Percentiles rank a stretch among this genome's conserved stretches.
Evolutionary conservation across 495 filamentous ascomycete genomes (phyloP).

Genomic region (Penicillium egyptiacum): DNA sequence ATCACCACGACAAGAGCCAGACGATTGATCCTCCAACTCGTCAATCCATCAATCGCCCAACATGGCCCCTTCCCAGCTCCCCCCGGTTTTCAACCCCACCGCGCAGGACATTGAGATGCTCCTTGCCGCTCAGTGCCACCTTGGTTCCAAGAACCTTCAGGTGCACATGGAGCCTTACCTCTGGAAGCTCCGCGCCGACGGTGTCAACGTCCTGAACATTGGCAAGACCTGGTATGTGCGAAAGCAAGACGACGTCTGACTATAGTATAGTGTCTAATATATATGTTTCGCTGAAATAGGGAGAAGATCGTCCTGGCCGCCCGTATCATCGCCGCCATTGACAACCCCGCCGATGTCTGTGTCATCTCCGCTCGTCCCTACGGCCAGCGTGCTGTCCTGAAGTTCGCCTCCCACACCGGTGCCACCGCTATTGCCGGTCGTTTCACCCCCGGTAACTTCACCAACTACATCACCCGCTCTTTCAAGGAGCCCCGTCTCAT

Average conservation of each 20-base stretch:
- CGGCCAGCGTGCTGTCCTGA: slow-evolving; percentile 97
- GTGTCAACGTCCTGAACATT: slow-evolving; percentile 98
- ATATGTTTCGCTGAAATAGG: slow-evolving; percentile 53
- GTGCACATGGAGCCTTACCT: slow-evolving; percentile 99
- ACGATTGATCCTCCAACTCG: slow-evolving; percentile 55
- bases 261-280: slow-evolving; percentile 30
- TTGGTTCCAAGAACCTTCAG: slow-evolving; percentile 98
- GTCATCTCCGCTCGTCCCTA: slow-evolving; percentile 99
- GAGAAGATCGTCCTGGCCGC: slow-evolving; percentile 99
- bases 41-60: slow-evolving; percentile 61
- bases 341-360: slow-evolving; percentile 98
- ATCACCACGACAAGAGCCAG: slow-evolving; percentile 51
- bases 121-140: slow-evolving; percentile 91
- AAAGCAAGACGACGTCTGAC: slow-evolving; percentile 2
- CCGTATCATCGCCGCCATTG: slow-evolving; percentile 96
- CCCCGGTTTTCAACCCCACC: slow-evolving; percentile 83
- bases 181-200: slow-evolving; percentile 97
- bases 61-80: slow-evolving; percentile 93
- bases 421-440: slow-evolving; percentile 97
- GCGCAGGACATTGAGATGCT: slow-evolving; percentile 97
- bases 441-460: slow-evolving; percentile 99
- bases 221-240: slow-evolving; percentile 94
- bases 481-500: slow-evolving; percentile 99
- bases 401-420: slow-evolving; percentile 97
- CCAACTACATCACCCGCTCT: slow-evolving; percentile 99